Evolutionary conservation across 805 yeast species (phyloP).

Genomic region (Alloascoidea africana): DNA sequence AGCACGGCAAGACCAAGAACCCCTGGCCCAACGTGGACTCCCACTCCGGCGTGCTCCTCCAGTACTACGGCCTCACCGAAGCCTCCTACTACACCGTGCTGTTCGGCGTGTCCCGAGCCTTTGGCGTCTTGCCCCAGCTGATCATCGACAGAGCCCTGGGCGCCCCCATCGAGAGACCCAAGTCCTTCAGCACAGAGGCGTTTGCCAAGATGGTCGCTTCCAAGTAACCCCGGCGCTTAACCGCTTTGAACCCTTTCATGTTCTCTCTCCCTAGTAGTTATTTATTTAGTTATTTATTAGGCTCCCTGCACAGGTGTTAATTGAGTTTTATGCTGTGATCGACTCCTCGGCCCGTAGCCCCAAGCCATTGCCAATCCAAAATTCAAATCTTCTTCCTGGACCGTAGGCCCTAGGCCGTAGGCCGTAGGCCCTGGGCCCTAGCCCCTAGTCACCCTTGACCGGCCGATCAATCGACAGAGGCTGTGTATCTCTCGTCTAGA

Average conservation of each 20-base stretch:
- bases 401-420: not conserved
- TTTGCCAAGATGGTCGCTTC: conserved; percentile 46
- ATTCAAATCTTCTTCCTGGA: not conserved
- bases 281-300: not conserved
- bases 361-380: not conserved
- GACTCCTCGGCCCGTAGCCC: not conserved
- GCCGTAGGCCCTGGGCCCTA: not conserved
- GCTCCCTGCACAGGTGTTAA: not conserved
- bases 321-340: not conserved
- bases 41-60: conserved; percentile 62
- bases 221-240: not conserved
- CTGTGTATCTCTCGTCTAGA: no score
- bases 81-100: conserved; percentile 64
- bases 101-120: conserved; percentile 70
- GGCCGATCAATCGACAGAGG: not conserved
- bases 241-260: not conserved
- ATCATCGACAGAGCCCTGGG: conserved; percentile 69
- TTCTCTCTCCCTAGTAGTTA: not conserved
- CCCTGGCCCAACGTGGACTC: conserved; percentile 82
- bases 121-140: conserved; percentile 68
- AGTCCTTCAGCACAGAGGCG: conserved; percentile 42
- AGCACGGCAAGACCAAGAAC: conserved; percentile 77
- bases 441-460: not conserved
- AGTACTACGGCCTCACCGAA: conserved; percentile 67
- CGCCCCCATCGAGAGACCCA: conserved; percentile 72